These are phyloP conservation scores for Yarrowia osloensis DNA, from an alignment of 805 yeast species.

Conservation along the genomic window DNA sequence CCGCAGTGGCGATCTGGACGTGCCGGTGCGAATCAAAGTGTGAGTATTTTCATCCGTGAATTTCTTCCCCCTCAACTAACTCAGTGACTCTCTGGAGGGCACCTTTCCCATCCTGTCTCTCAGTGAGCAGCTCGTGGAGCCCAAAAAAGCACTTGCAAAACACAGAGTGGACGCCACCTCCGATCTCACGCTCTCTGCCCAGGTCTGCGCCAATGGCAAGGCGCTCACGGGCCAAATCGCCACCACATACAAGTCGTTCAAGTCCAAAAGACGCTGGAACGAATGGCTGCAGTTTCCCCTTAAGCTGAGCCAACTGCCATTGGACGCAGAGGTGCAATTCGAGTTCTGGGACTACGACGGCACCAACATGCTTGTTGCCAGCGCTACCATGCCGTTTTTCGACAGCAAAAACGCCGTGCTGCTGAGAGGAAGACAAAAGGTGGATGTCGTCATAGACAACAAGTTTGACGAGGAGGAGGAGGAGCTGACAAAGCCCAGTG, in stretches of 20 bases:
- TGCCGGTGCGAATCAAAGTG: constrained; percentile 54
- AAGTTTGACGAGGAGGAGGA: neutral
- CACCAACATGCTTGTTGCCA: constrained; percentile 58
- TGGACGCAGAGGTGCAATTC: constrained; percentile 60
- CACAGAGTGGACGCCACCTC: constrained; percentile 45
- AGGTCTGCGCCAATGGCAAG: constrained; percentile 49
- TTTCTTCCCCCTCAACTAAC: too few species aligned
- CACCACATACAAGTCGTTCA: constrained; percentile 53
- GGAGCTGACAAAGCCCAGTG: neutral
- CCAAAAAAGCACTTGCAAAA: constrained; percentile 47
- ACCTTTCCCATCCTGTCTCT: constrained; percentile 46
- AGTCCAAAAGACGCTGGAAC: constrained; percentile 58
- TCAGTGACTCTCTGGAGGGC: constrained; percentile 50
- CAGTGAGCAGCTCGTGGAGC: constrained; percentile 52
- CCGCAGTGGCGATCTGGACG: constrained; percentile 56
- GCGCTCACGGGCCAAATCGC: constrained; percentile 54
- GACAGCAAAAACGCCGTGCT: constrained; percentile 45
- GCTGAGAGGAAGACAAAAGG: constrained; percentile 8
- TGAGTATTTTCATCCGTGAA: too few species aligned
- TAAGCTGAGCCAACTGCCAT: constrained; percentile 66
- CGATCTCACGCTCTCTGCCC: constrained; percentile 49
- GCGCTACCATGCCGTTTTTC: constrained; percentile 61
- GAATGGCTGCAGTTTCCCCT: constrained; percentile 75
- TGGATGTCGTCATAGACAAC: neutral
- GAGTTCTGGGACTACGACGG: constrained; percentile 69